These are phyloP conservation scores for Mycena venus DNA, from an alignment of 768 basidiomycete species.

Conservation along the genomic window DNA sequence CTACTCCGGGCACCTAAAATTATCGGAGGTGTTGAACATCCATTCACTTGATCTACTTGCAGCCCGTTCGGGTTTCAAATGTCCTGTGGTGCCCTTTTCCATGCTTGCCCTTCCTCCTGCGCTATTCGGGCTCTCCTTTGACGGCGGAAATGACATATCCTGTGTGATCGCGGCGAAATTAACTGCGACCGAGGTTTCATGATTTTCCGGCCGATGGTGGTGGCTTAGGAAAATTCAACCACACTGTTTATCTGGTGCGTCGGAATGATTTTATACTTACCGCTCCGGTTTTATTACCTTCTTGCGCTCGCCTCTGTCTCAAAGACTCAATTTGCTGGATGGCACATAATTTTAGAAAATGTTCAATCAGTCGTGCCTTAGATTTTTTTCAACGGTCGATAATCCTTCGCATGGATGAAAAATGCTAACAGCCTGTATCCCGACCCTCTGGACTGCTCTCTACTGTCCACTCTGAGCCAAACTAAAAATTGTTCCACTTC, in stretches of 20 bases:
- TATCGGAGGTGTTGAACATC: not conserved
- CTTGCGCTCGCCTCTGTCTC: not conserved
- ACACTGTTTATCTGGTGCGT: not conserved
- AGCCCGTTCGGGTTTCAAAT: not conserved
- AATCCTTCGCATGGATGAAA: not conserved
- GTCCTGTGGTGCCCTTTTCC: not conserved
- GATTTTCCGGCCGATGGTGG: not conserved
- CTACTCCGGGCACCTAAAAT: not conserved
- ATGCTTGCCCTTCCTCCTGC: not conserved
- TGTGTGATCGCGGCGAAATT: not conserved
- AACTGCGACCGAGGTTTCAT: constrained; percentile 1
- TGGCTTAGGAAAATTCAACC: not conserved
- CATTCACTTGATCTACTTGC: not conserved
- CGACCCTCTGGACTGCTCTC: not conserved
- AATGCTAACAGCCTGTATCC: not conserved
- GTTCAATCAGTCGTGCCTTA: not conserved
- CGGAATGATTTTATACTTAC: not conserved
- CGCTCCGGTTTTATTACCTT: constrained; percentile 4
- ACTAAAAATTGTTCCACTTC: not conserved
- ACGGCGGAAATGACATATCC: not conserved
- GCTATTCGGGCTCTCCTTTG: not conserved
- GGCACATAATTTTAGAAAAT: not conserved
- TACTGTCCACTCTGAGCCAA: not conserved
- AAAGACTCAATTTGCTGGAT: too few relatives aligned
- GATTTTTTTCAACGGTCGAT: not conserved